These are phyloP conservation scores for Agaricus subrufescens DNA, from an alignment of 768 basidiomycete species.

Conservation along the genomic window DNA sequence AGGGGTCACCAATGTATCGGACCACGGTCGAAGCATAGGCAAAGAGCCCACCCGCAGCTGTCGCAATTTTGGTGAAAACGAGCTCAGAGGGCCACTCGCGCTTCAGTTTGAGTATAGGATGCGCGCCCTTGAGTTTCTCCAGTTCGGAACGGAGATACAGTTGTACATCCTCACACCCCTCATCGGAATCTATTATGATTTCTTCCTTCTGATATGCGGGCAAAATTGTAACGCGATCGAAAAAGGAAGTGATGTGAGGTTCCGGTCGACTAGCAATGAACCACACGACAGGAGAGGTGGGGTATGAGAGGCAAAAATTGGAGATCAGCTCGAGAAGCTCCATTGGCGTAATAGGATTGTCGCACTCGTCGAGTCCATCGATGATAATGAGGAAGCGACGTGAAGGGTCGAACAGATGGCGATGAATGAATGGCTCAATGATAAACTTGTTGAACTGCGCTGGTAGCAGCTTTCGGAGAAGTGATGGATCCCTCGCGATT, in stretches of 20 bases:
- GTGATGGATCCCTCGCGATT: too few species aligned
- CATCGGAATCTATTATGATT: slow-evolving; percentile 5
- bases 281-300: slow-evolving; percentile 15
- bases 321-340: too few species aligned
- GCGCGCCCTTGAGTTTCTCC: slow-evolving; percentile 1
- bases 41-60: slow-evolving; percentile 20
- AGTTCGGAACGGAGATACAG: slow-evolving; percentile 1
- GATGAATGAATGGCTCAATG: too few species aligned
- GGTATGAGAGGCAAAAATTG: too few species aligned
- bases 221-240: not conserved
- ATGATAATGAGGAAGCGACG: too few species aligned
- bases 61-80: slow-evolving; percentile 9
- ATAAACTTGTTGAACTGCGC: too few species aligned
- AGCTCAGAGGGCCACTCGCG: slow-evolving; percentile 15
- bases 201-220: not conserved
- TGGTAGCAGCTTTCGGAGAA: too few species aligned
- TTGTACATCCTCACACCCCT: slow-evolving; percentile 15
- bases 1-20: slow-evolving; percentile 15
- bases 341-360: too few species aligned
- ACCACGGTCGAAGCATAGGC: slow-evolving; percentile 20
- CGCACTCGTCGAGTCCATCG: too few species aligned
- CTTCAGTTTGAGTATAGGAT: not conserved
- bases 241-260: slow-evolving; percentile 12
- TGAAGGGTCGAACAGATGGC: too few species aligned
- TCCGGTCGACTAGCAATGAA: slow-evolving; percentile 24